phyloP scores from a whole-genome alignment of 768 basidiomycete genomes.

The Rhodocollybia butyracea region DNA sequence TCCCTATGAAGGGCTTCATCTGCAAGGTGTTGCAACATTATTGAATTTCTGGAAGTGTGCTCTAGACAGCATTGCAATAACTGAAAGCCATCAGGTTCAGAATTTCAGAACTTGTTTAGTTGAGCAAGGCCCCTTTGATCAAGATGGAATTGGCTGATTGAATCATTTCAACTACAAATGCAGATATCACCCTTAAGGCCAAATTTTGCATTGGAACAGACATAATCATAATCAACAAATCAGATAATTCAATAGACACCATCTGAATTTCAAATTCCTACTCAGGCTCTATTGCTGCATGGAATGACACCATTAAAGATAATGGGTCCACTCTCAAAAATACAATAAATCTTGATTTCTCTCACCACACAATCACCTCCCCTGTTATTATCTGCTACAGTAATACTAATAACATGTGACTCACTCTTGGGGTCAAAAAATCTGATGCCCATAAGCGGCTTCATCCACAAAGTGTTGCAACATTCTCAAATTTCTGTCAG shows the following conservation, averaged over 20 bases:
- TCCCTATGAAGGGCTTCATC: constrained; percentile 77
- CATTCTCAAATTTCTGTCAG: too few species aligned
- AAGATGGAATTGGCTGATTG: constrained; percentile 40
- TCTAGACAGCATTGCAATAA: constrained; percentile 87
- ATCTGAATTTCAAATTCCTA: constrained; percentile 35
- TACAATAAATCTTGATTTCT: constrained; percentile 12
- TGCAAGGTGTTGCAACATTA: constrained; percentile 87
- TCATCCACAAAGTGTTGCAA: too few species aligned
- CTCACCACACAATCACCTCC: too few species aligned
- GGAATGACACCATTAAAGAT: not conserved
- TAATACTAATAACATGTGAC: too few species aligned
- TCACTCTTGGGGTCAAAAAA: too few species aligned
- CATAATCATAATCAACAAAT: constrained; percentile 8
- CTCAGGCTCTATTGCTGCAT: constrained; percentile 11
- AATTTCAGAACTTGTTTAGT: constrained; percentile 59
- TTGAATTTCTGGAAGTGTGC: constrained; percentile 75
- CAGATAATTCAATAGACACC: constrained; percentile 37
- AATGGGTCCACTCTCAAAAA: constrained; percentile 6
- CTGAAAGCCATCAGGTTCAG: constrained; percentile 77
- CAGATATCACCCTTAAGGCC: constrained; percentile 38
- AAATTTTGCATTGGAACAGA: constrained; percentile 21
- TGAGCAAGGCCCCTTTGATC: constrained; percentile 35
- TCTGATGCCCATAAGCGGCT: too few species aligned
- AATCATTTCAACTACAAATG: constrained; percentile 40
- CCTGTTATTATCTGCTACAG: too few species aligned